Base-by-base conservation (phyloP, 169 alveolate genomes). In the Sarcocystis neurona region DNA sequence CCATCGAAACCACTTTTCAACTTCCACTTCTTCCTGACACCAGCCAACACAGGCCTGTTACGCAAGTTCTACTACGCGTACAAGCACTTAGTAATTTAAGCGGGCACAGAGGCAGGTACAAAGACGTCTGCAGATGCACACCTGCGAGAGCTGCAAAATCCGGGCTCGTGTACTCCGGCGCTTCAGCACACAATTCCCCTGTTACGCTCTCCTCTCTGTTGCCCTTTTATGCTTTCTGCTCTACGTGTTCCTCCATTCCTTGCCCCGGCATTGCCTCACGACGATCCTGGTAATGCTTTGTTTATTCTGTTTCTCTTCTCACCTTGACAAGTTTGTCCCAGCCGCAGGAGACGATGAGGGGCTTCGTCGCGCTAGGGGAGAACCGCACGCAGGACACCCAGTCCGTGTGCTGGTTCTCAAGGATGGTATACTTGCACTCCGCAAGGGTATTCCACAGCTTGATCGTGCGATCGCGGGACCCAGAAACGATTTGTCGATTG, bases 371-470 rank as follows among this genome's bases (percentile, higher is more conserved):
- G 44, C 98, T 96, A 37, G 99, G 99, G 50, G 99, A 97, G 97
- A 98, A 98, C 79, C 99, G 95, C 78, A 98, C 99, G 91, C 99
- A 96, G 87, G 99, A 96, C 72, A 98, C 98, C 99, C 99, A 98
- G 91, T 98, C 99, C 75, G 97, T 95, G 96, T 98, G 99, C 89
- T 97, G 97, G 88, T 97, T 95, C 72, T 97, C 98, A 72, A 93
- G 89, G 90, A 98, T 96, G 78, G 99, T 97, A 96, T 96, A 96
- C 94, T 97, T 98, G 97, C 99, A 97, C 91, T 97, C 99, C 27
- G 99, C 99, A 94, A 98, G 96, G 32, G 99, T 98, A 96, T 98
- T 98, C 99, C 99, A 98, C 91, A 97, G 95, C 92, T 96, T 97
- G 90, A 98, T 97, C 90, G 98, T 96, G 90, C 97, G 97, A 96